Base-by-base conservation (phyloP, 2,329 filamentous ascomycete species). In the Claviceps spartinae region DNA sequence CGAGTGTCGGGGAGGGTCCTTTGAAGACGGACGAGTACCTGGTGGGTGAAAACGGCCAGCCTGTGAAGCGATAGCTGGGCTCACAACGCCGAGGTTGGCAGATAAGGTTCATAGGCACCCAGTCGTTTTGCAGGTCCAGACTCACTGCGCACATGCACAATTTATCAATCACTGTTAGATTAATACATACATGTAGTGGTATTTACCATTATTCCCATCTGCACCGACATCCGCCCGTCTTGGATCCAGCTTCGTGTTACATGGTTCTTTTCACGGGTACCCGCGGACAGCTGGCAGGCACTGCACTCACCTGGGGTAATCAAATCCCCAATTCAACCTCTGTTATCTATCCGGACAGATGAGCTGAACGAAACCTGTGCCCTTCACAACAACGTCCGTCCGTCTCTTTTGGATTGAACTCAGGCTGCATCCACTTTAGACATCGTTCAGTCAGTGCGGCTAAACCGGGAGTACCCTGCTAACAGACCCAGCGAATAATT, bases 1-100 rank as follows among this genome's bases (percentile, higher is more conserved):
- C 94, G 1, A 78, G 84, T 50, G 93, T 98, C 44, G 93, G 93
- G 1, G 88, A 94, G 65, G 93, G 91, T 0, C 93, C 93, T 0
- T 70, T 85, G 57, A 87, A 81, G 74, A 86, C 88, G 4, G 78
- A 91, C 16, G 79, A 91, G 64, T 83, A 83, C 63, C 70, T 96
- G 55, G 78, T 94, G 55, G 79, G 77, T 56, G 83, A 82, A 63
- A 76, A 79, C 52, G 85, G 85, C 14, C 70, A 77, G 59, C 66
- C 71, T 37, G 63, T 68, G 20, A 68, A 61, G 61, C 58, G 62
- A 59, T 65, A 58, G 54, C 30, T 18, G 34, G 9, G 14, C 5
- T 13, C 13, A 20, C 4, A 41, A 43, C 41, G 18, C 6, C 2
- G 18, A 41, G 38, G 38, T 16, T 20, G 22, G 20, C 18, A 43